phyloP scores from a whole-genome alignment of 495 filamentous ascomycete species.

The Neurospora pannonica region DNA sequence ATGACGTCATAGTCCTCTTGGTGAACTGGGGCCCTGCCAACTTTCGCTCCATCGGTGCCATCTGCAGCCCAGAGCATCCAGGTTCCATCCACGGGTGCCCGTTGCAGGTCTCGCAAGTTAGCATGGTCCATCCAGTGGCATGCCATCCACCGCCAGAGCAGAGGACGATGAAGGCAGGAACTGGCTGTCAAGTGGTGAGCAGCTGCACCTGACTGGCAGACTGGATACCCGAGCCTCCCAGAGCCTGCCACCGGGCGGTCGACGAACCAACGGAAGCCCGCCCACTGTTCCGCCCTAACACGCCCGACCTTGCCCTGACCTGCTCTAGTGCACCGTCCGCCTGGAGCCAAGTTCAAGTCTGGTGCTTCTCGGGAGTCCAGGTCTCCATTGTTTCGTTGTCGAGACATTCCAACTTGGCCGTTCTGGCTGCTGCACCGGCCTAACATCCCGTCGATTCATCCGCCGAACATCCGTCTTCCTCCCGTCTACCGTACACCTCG shows the following conservation, averaged over 20 bases:
- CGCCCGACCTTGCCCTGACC: background rate
- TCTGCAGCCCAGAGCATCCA: background rate
- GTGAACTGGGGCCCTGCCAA: constrained; percentile 16
- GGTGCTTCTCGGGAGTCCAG: background rate
- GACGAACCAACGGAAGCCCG: background rate
- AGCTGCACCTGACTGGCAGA: background rate
- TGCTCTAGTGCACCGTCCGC: background rate
- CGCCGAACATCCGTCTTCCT: background rate
- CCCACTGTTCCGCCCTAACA: background rate
- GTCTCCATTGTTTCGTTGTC: background rate
- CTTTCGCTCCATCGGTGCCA: constrained; percentile 6
- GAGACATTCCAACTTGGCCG: background rate
- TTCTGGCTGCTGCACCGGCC: background rate
- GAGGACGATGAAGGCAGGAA: background rate
- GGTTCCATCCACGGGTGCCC: background rate
- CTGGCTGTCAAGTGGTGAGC: background rate
- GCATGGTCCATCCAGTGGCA: background rate
- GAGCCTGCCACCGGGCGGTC: background rate
- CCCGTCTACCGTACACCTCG: background rate
- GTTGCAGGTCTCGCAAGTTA: background rate
- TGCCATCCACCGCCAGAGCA: background rate
- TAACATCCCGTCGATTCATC: background rate
- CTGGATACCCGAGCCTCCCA: background rate
- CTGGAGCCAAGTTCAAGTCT: background rate
- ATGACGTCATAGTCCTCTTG: constrained; percentile 24